Conservation (phyloP, 768 basidiomycete species). For the Boletus subparvulus region DNA sequence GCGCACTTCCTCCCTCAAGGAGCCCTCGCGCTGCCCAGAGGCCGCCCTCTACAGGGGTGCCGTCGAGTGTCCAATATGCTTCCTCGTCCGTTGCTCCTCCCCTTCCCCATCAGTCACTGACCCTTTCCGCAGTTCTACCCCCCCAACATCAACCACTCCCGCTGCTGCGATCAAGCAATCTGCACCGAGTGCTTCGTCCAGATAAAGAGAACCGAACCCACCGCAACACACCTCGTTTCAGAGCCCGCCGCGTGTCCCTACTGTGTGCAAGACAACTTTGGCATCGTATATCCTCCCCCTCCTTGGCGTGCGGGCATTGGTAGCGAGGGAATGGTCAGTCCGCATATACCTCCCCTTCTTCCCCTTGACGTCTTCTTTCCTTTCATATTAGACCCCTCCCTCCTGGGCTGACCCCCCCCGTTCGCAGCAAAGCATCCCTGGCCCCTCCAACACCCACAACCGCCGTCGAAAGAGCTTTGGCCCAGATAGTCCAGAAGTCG, state of each 20-base stretch:
- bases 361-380: neutral
- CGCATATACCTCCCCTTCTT: neutral
- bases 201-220: constrained; percentile 95
- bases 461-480: constrained; percentile 87
- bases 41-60: constrained; percentile 82
- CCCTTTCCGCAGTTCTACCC: constrained; percentile 81
- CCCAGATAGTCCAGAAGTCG: constrained; percentile 84
- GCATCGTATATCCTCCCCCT: constrained; percentile 83
- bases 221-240: constrained; percentile 90
- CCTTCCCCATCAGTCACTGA: constrained; percentile 15
- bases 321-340: constrained; percentile 66
- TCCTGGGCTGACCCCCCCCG: constrained; percentile 56
- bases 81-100: constrained; percentile 65
- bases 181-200: constrained; percentile 99
- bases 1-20: constrained; percentile 59
- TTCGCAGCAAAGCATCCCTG: constrained; percentile 39
- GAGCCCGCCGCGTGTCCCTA: constrained; percentile 98
- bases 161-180: constrained; percentile 98
- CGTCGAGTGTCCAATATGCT: constrained; percentile 96
- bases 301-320: constrained; percentile 79
- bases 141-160: constrained; percentile 92
- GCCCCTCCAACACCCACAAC: constrained; percentile 53
- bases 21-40: constrained; percentile 64
- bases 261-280: constrained; percentile 97
- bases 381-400: constrained; percentile 36